phyloP scores from a whole-genome alignment of 805 yeast genomes.

The Zygotorulaspora danielsina region DNA sequence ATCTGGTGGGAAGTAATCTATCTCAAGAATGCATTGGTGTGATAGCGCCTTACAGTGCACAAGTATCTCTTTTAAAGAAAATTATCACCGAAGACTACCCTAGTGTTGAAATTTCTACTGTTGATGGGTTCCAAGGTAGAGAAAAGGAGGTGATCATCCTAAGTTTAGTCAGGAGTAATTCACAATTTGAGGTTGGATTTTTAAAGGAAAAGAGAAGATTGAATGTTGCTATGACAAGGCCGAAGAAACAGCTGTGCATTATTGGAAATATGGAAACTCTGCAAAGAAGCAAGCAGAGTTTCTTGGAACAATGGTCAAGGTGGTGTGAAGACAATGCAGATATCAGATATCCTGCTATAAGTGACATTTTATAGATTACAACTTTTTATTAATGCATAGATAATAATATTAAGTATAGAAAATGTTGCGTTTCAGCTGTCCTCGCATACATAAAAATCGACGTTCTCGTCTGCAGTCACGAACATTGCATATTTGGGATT shows the following conservation, averaged over 20 bases:
- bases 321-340: conserved; percentile 69
- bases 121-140: conserved; percentile 96
- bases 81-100: conserved; percentile 40
- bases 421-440: conserved; percentile 11
- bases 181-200: conserved; percentile 69
- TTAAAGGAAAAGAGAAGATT: conserved; percentile 71
- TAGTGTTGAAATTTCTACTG: conserved; percentile 73
- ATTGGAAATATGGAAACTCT: conserved; percentile 82
- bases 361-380: conserved; percentile 31
- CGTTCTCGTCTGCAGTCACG: conserved; percentile 38
- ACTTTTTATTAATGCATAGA: conserved; percentile 3
- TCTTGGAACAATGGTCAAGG: conserved; percentile 59
- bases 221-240: conserved; percentile 91
- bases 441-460: conserved; percentile 35
- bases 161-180: conserved; percentile 79
- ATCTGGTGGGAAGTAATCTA: conserved; percentile 52
- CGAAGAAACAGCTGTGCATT: conserved; percentile 77
- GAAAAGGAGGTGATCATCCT: conserved; percentile 85
- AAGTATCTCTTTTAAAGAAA: conserved; percentile 58
- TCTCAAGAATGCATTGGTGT: conserved; percentile 62
- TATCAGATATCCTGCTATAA: conserved; percentile 59
- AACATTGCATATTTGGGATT: conserved; percentile 41
- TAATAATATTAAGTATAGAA: too few species aligned
- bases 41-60: conserved; percentile 89
- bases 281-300: conserved; percentile 39